Evolutionary conservation across 208 protist genomes (phyloP), one percentile per base, ranked within the genome.

Genomic region (Trypanosoma avium): DNA sequence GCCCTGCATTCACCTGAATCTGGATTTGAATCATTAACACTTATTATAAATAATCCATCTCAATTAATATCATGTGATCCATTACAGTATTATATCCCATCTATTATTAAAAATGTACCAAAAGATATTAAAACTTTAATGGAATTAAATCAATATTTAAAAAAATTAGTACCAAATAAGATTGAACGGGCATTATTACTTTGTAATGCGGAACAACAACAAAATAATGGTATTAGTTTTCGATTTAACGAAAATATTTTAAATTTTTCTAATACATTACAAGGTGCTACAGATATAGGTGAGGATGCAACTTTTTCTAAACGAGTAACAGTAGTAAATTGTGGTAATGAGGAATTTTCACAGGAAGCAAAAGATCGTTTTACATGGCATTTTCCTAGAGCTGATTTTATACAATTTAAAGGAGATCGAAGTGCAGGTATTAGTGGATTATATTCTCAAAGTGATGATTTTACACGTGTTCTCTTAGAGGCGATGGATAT

Each of bases 101-200:
- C 75, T 0, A 48, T 83, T 12, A 42, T 93, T 35, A 38, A 46
- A 3, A n/a, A 40, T 13, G 61, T 74, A 7, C 71, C 80, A 3
- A 29, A 38, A n/a, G 59, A 63, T 1, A 60, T 70, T 1, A 30
- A 48, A 3, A 64, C 58, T 0, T n/a, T 91, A 15, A 26, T 43
- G 6, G 74, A 75, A 5, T n/a, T 92, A 17, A 84, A 90, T 56
- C 46, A 46, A 13, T 72, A 81, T 36, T 60, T 95, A 12, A 24
- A 49, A 36, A 73, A 78, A 62, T 47, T 0, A 1, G 70, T 86
- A 4, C 67, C 77, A 3, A 78, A 78, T 59, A 53, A 59, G 10
- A 52, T 69, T 2, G 82, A 94, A 32, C 71, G 84, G 21, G 79
- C 84, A 6, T 42, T 78, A 3, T 54, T 93, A 30, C 70, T 93